Base-by-base conservation (phyloP, 768 basidiomycete species). In the Pholiota microspora region DNA sequence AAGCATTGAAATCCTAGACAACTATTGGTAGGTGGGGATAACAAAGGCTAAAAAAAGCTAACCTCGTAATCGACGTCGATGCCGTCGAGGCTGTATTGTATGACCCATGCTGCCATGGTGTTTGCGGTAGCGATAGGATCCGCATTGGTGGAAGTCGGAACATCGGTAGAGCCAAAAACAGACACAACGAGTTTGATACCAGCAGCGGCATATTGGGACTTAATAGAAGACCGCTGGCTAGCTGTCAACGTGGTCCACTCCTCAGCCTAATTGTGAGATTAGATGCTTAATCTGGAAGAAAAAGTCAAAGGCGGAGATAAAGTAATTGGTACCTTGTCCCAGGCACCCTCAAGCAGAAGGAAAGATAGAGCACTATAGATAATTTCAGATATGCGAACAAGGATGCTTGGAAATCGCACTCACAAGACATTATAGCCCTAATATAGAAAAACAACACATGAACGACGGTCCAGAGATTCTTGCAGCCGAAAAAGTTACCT, bases 1-100 rank as follows among this genome's bases (percentile, higher is more conserved):
- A 77, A 0, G 86, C 85, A 59, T 71, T 68, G 60, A 88, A 86
- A 60, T 88, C 86, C 82, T 86, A 52, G 2, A 2, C 44, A 46
- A 42, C 36, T 60, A 0, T 55, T 16, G 10, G 51, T 34, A 24
- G 40, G 25, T 23, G 40, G 8, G 35, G 24, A 6, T 24, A 53
- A 47, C 52, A 13, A 45, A 36, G 15, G 46, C 40, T 10, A 13
- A 47, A 46, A 35, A 8, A 40, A 49, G 53, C 15, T 31, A 6
- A 76, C 77, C 72, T 85, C 87, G 61, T 88, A 89, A 66, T 89
- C 87, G 31, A 91, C 83, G 63, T 89, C 87, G 23, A 88, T 80
- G 45, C 88, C 88, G 60, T 89, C 87, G 15, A 89, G 69, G 45
- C 73, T 67, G 54, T 77, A 85, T 60, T 81, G 59, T 54, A 78